Conservation (phyloP, 805 yeast species). For the Vanderwaltozyma tropicalis region DNA sequence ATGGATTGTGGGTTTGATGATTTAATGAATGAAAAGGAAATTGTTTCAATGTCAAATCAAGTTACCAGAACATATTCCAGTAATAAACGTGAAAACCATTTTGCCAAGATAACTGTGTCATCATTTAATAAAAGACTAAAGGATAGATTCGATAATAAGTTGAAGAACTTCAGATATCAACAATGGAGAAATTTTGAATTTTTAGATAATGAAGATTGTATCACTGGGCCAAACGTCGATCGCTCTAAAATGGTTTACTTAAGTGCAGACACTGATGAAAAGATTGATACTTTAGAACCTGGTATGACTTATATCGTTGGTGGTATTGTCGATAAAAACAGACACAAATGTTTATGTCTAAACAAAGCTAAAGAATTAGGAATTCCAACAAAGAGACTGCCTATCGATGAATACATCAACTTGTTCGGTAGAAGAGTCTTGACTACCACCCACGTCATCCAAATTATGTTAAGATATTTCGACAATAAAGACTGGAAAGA, state of each 20-base stretch:
- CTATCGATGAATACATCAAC: slow-evolving; percentile 75
- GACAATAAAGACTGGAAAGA: slow-evolving; percentile 72
- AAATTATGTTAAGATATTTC: slow-evolving; percentile 69
- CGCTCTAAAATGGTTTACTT: slow-evolving; percentile 48
- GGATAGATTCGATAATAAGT: slow-evolving; percentile 54
- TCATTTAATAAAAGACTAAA: slow-evolving; percentile 58
- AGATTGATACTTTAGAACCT: slow-evolving; percentile 49
- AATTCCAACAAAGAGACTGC: slow-evolving; percentile 64
- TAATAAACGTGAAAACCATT: slow-evolving; percentile 49
- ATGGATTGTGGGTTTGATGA: slow-evolving; percentile 89
- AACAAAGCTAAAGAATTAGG: slow-evolving; percentile 71
- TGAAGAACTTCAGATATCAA: slow-evolving; percentile 43
- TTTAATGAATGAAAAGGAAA: slow-evolving; percentile 66
- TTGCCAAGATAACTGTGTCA: slow-evolving; percentile 49
- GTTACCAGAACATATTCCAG: slow-evolving; percentile 74
- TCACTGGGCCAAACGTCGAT: slow-evolving; percentile 27
- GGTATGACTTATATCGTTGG: slow-evolving; percentile 80
- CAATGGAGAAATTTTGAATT: slow-evolving; percentile 62
- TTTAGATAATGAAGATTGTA: slow-evolving; percentile 30
- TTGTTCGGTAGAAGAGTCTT: slow-evolving; percentile 79
- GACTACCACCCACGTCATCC: slow-evolving; percentile 93
- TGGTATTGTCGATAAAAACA: slow-evolving; percentile 91
- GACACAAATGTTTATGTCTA: slow-evolving; percentile 71
- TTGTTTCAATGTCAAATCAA: slow-evolving; percentile 65
- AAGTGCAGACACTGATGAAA: slow-evolving; percentile 79